Conservation (phyloP, 176 grass and related monocot genomes). For the Rhynchospora pubera region DNA sequence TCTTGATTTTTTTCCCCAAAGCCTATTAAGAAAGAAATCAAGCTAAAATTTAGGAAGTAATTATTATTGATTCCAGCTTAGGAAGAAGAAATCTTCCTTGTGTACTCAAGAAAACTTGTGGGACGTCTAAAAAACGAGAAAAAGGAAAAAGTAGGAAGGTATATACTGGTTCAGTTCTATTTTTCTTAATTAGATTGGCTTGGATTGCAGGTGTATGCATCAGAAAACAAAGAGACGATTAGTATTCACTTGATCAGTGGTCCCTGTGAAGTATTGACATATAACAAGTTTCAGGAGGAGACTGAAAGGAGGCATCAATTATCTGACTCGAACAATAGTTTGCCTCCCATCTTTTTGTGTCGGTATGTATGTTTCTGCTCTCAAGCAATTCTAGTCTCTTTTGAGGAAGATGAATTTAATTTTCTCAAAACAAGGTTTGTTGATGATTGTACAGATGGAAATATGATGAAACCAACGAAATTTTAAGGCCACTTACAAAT, state of each 20-base stretch:
- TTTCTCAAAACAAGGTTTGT: conserved; percentile 2
- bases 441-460: conserved; percentile 42
- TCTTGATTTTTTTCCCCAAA: background rate
- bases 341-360: conserved; percentile 41
- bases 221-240: conserved; percentile 33
- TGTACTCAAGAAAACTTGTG: background rate
- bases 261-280: conserved; percentile 29
- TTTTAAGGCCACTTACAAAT: conserved; percentile 31
- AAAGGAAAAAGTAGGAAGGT: background rate
- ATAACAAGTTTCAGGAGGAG: conserved; percentile 16
- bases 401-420: background rate
- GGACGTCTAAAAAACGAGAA: background rate
- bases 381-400: conserved; percentile 10
- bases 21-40: background rate
- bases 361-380: conserved; percentile 35
- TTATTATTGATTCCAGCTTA: background rate
- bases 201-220: conserved; percentile 47
- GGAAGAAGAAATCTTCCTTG: background rate
- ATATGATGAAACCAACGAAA: conserved; percentile 26
- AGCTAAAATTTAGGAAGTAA: background rate
- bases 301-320: conserved; percentile 32
- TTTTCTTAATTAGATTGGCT: conserved; percentile 20
- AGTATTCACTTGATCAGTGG: conserved; percentile 35
- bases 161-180: conserved; percentile 30
- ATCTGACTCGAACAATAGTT: conserved; percentile 23